phyloP scores from a whole-genome alignment of 169 alveolate species.

The Plasmodium vinckei region DNA sequence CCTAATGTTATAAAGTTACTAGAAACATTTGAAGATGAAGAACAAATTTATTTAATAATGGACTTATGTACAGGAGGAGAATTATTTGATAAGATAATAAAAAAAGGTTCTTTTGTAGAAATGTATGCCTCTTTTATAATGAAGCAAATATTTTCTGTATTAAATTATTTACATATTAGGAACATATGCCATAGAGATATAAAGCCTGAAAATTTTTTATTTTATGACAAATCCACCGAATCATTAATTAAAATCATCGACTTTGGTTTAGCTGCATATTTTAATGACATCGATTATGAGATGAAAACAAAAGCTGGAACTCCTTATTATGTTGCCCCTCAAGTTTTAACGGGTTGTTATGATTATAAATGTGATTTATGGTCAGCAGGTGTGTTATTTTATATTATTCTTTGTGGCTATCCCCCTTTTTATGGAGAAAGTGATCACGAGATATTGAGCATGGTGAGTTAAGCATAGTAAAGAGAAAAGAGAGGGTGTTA shows the following conservation, averaged over 20 bases:
- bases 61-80: slow-evolving; percentile 95
- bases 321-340: slow-evolving; percentile 89
- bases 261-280: slow-evolving; percentile 91
- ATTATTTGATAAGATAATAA: slow-evolving; percentile 88
- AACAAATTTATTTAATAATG: slow-evolving; percentile 88
- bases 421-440: slow-evolving; percentile 93
- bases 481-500: neutral
- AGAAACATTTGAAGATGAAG: slow-evolving; percentile 90
- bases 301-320: slow-evolving; percentile 84
- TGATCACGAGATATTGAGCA: slow-evolving; percentile 87
- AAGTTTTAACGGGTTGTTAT: slow-evolving; percentile 87
- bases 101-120: slow-evolving; percentile 89
- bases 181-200: slow-evolving; percentile 99
- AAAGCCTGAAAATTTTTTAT: slow-evolving; percentile 98
- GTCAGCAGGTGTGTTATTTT: slow-evolving; percentile 89
- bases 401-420: slow-evolving; percentile 90
- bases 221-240: slow-evolving; percentile 78
- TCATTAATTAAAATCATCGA: slow-evolving; percentile 91
- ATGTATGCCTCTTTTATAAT: slow-evolving; percentile 76
- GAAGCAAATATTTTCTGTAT: slow-evolving; percentile 93
- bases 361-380: slow-evolving; percentile 92
- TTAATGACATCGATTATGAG: slow-evolving; percentile 77
- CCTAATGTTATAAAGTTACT: slow-evolving; percentile 95
- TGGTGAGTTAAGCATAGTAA: slow-evolving; percentile 9
- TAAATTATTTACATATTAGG: slow-evolving; percentile 96